Base-by-base conservation (phyloP, 768 basidiomycete species). In the Kwoniella pini region DNA sequence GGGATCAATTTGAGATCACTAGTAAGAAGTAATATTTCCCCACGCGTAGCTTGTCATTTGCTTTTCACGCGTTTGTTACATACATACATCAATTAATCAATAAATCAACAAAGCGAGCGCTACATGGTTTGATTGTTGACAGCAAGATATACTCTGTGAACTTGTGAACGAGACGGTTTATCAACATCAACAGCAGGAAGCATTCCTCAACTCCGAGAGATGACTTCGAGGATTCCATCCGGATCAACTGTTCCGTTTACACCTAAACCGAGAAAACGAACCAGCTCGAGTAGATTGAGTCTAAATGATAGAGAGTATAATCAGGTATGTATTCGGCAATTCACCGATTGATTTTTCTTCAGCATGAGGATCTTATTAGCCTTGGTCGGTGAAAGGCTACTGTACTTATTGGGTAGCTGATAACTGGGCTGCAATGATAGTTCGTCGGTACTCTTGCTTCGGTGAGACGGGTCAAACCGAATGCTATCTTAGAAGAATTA, bases 391-490 rank as follows among this genome's bases (percentile, higher is more conserved):
- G n/a, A n/a, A n/a, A n/a, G n/a, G n/a, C n/a, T n/a, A n/a, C n/a
- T n/a, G n/a, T n/a, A n/a, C n/a, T n/a, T n/a, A n/a, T n/a, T n/a
- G n/a, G n/a, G n/a, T 28, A 30, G 57, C 57, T 60, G 38, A 51
- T 54, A n/a, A n/a, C n/a, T n/a, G 4, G 2, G 10, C 36, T 21
- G 1, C 21, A 27, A 33, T 26, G 31, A 17, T 26, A 76, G 72
- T 69, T 75, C 27, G 70, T 69, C 17, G 69, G 64, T 7, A 78
- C 73, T 3, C 52, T 78, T 2, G 77, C 77, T 28, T 74, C 73
- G 1, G 71, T 72, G 5, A 54, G 77, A 24, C 73, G 72, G 45
- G 70, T 74, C 19, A 53, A 60, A 22, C 63, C 69, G 9, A 69
- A 64, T 42, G 61, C 57, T 21, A 75, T 78, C 3, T 27, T 72